These are phyloP conservation scores for Kluyveromyces aestuarii DNA, from an alignment of 805 yeast genomes.

Conservation along the genomic window DNA sequence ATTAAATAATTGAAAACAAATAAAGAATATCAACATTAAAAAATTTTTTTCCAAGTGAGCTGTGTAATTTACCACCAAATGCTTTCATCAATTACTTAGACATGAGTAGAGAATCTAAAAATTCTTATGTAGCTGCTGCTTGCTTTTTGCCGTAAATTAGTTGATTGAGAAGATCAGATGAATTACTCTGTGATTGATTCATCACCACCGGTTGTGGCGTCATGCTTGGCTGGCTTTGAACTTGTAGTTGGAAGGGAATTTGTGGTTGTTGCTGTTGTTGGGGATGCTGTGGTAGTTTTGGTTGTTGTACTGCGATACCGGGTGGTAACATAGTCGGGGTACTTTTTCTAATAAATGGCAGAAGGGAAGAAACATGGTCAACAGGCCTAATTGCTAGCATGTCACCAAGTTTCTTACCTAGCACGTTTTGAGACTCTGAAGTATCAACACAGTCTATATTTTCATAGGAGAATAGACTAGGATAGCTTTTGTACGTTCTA, in stretches of 20 bases:
- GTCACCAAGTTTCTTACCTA: slow-evolving; percentile 29
- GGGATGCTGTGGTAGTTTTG: slow-evolving; percentile 14
- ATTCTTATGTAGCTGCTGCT: slow-evolving; percentile 20
- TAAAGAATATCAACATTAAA: background rate
- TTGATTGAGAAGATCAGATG: slow-evolving; percentile 76
- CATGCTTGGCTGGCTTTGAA: slow-evolving; percentile 28
- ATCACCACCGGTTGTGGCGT: slow-evolving; percentile 12
- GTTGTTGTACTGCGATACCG: slow-evolving; percentile 23
- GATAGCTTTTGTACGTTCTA: slow-evolving; percentile 21
- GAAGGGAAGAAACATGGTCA: slow-evolving; percentile 24
- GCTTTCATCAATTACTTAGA: background rate
- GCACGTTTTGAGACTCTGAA: slow-evolving; percentile 18
- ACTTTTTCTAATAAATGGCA: slow-evolving; percentile 22
- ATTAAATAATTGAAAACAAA: no score
- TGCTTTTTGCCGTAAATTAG: slow-evolving; percentile 69
- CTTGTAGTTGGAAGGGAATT: slow-evolving; percentile 24
- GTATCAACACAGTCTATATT: slow-evolving; percentile 29
- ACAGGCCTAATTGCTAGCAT: slow-evolving; percentile 29
- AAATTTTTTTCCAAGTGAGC: background rate
- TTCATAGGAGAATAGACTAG: slow-evolving; percentile 44
- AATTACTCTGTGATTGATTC: slow-evolving; percentile 30
- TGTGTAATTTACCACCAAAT: background rate
- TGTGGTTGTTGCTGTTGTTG: slow-evolving; percentile 21
- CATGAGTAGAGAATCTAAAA: background rate
- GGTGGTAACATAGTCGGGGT: slow-evolving; percentile 7